Evolutionary conservation across 139 green algal species (phyloP).

Genomic region (Deuterostichococcus epilithicus): DNA sequence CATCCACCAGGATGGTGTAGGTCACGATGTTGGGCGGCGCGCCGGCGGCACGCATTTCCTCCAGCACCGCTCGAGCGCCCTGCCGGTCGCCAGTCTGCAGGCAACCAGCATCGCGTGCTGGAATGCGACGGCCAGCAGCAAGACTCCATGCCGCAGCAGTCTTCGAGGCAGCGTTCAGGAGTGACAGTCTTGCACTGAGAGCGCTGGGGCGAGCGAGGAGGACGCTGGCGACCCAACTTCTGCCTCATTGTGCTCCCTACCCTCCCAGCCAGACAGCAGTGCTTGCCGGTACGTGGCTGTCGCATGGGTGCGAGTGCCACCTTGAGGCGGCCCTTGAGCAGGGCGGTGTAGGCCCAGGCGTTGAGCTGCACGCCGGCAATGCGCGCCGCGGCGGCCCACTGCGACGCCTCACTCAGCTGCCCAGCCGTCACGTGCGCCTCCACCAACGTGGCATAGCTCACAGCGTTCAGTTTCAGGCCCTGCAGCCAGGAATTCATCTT

Average conservation of each 20-base stretch:
- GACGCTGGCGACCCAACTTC: not conserved
- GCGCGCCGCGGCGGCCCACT: constrained; percentile 23
- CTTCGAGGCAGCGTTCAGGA: not conserved
- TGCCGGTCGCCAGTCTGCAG: constrained; percentile 21
- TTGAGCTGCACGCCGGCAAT: constrained; percentile 44
- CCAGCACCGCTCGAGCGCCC: constrained; percentile 20
- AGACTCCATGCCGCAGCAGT: not conserved
- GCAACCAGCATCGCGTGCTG: not conserved
- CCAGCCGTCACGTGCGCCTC: constrained; percentile 42
- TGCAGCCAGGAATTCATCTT: not conserved
- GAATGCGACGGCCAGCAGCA: not conserved
- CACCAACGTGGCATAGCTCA: constrained; percentile 69
- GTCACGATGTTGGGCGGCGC: constrained; percentile 21
- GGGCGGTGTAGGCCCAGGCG: constrained; percentile 41
- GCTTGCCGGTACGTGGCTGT: not conserved
- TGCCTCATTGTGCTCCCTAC: too few relatives aligned
- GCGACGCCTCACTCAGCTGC: constrained; percentile 18
- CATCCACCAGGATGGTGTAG: constrained; percentile 39
- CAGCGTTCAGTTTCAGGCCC: constrained; percentile 1
- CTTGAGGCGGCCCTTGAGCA: constrained; percentile 41
- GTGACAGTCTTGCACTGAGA: too few relatives aligned
- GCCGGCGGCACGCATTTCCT: constrained; percentile 27
- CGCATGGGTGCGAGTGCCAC: too few relatives aligned
- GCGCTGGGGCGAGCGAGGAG: not conserved
- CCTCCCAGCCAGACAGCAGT: not conserved